These are phyloP conservation scores for Teunomyces atbi DNA, from an alignment of 805 yeast species.

Conservation along the genomic window DNA sequence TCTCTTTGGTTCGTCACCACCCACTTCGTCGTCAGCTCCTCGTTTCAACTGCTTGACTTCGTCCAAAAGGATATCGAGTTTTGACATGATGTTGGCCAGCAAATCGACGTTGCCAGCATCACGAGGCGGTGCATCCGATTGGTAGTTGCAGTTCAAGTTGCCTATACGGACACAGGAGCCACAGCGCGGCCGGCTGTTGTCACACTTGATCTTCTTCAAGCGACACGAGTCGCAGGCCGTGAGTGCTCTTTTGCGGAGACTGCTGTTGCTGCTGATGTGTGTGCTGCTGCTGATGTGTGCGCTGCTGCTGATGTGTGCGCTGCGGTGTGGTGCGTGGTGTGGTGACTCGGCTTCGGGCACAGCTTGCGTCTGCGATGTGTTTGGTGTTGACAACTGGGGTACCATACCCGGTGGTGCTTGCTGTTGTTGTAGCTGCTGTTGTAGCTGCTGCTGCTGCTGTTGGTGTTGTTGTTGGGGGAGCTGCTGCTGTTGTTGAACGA, in stretches of 20 bases:
- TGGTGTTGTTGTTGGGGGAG: too few relatives aligned
- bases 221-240: constrained; percentile 41
- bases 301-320: not conserved
- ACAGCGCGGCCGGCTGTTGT: constrained; percentile 33
- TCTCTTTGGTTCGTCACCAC: not conserved
- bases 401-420: not conserved
- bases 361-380: not conserved
- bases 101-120: constrained; percentile 25
- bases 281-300: not conserved
- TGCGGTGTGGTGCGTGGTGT: not conserved
- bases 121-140: constrained; percentile 22
- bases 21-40: not conserved
- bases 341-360: not conserved
- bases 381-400: not conserved
- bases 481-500: not conserved
- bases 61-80: constrained; percentile 28
- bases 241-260: constrained; percentile 28
- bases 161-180: constrained; percentile 33
- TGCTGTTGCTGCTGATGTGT: constrained; percentile 1
- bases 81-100: constrained; percentile 26
- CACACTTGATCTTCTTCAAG: constrained; percentile 36
- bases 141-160: constrained; percentile 26
- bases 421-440: not conserved
- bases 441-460: not conserved
- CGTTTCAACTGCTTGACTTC: constrained; percentile 20